phyloP scores from a whole-genome alignment of 495 filamentous ascomycete genomes.

The Glarea lozoyensis region DNA sequence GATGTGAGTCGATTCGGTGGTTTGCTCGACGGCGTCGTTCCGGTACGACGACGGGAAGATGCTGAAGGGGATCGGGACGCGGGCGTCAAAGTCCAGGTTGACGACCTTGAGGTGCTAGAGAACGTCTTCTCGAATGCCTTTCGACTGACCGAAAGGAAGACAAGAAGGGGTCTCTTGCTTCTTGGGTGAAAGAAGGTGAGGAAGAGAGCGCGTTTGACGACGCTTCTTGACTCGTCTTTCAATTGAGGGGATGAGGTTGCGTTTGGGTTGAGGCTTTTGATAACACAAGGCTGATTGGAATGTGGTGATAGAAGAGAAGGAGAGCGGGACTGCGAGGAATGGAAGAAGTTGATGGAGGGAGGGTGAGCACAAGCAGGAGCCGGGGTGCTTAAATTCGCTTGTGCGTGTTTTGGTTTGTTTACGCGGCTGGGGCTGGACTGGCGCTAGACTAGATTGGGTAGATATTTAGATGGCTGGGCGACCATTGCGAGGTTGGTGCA shows the following conservation, averaged over 20 bases:
- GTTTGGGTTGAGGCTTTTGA: constrained; percentile 13
- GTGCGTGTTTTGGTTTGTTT: background rate
- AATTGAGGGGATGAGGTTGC: constrained; percentile 11
- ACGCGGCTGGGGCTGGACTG: no score
- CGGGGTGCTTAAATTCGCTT: background rate
- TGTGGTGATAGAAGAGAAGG: constrained; percentile 7
- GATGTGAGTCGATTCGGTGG: constrained; percentile 64
- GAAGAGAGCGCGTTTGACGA: constrained; percentile 13
- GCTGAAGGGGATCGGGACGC: constrained; percentile 98
- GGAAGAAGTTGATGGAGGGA: constrained; percentile 9
- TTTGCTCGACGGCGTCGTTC: constrained; percentile 71
- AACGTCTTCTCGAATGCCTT: constrained; percentile 90
- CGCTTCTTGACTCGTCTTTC: constrained; percentile 24
- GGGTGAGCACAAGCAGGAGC: background rate
- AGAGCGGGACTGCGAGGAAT: constrained; percentile 23
- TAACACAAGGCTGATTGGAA: constrained; percentile 4
- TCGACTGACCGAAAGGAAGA: constrained; percentile 89
- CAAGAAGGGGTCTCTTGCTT: constrained; percentile 85
- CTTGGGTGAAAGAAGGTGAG: constrained; percentile 26
- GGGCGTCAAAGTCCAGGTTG: constrained; percentile 99
- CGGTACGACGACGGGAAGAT: constrained; percentile 98
- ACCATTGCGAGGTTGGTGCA: no score
- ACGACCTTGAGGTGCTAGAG: constrained; percentile 57
- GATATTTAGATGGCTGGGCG: no score
- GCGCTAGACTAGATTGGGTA: no score